phyloP scores from a whole-genome alignment of 768 basidiomycete genomes.

The Mycena maculata region DNA sequence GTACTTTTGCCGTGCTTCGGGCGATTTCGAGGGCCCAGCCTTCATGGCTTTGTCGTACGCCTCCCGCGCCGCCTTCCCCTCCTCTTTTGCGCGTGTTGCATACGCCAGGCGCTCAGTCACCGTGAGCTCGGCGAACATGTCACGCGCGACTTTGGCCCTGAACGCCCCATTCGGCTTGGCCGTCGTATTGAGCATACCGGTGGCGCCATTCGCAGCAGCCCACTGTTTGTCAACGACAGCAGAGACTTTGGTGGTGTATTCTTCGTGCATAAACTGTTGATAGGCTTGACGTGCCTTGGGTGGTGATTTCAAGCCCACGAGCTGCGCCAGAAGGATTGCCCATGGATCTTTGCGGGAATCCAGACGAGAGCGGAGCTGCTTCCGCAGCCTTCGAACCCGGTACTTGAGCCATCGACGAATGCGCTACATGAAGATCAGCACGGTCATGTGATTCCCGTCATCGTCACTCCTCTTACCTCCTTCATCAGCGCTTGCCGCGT shows the following conservation, averaged over 20 bases:
- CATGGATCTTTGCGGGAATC: neutral
- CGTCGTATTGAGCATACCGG: neutral
- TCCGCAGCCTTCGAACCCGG: neutral
- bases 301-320: neutral
- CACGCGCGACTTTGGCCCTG: neutral
- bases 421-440: neutral
- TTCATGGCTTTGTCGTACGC: neutral
- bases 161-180: neutral
- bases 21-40: neutral
- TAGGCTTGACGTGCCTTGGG: conserved; percentile 10
- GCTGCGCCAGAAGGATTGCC: neutral
- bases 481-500: neutral
- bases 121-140: neutral
- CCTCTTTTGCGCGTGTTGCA: neutral
- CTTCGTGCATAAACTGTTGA: conserved; percentile 19
- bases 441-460: neutral
- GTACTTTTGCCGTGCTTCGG: neutral
- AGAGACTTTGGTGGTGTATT: neutral
- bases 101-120: neutral
- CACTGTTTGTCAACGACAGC: neutral
- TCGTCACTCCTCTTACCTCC: neutral
- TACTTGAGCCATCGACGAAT: conserved; percentile 27
- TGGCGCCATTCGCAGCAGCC: neutral
- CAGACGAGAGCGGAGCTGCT: neutral
- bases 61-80: neutral